phyloP scores from a whole-genome alignment of 75 land plant genomes.

The Pinus tabuliformis region DNA sequence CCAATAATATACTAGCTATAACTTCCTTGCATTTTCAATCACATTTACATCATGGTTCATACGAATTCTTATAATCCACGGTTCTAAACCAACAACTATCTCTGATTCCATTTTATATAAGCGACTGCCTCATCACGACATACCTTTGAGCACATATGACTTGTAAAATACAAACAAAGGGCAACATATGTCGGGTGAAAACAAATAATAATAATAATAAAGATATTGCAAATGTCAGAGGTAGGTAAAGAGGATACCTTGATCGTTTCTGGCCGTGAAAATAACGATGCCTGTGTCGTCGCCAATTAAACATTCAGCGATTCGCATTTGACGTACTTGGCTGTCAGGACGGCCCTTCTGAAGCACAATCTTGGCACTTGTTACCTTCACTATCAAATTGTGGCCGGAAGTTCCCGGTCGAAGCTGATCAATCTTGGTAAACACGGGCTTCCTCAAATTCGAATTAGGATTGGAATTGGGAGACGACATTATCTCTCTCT shows the following conservation, averaged over 20 bases:
- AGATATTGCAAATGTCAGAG: too few species aligned
- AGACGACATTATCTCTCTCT: background rate
- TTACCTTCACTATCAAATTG: slow-evolving; percentile 64
- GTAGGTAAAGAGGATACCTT: slow-evolving; percentile 19
- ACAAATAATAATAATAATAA: too few species aligned
- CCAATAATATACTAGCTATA: too few species aligned
- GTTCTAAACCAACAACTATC: too few species aligned
- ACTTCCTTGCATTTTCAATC: too few species aligned
- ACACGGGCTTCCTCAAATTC: slow-evolving; percentile 61
- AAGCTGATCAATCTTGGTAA: slow-evolving; percentile 75
- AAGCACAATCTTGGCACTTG: slow-evolving; percentile 64
- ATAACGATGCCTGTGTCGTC: slow-evolving; percentile 70
- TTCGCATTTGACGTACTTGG: slow-evolving; percentile 49
- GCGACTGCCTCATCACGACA: too few species aligned
- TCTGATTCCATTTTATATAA: too few species aligned
- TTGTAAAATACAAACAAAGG: too few species aligned
- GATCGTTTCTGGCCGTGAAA: slow-evolving; percentile 82
- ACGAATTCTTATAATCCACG: too few species aligned
- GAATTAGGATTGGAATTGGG: background rate
- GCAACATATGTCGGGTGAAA: too few species aligned
- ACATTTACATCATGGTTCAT: too few species aligned
- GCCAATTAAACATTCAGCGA: slow-evolving; percentile 66
- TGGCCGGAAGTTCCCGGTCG: slow-evolving; percentile 78
- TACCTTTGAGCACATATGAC: too few species aligned
- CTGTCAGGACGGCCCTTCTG: slow-evolving; percentile 52